A percentile compares a stretch with the other conserved stretches of the same genome.
Evolutionary conservation across 768 basidiomycete species (phyloP).

Genomic region (Russula sp.): DNA sequence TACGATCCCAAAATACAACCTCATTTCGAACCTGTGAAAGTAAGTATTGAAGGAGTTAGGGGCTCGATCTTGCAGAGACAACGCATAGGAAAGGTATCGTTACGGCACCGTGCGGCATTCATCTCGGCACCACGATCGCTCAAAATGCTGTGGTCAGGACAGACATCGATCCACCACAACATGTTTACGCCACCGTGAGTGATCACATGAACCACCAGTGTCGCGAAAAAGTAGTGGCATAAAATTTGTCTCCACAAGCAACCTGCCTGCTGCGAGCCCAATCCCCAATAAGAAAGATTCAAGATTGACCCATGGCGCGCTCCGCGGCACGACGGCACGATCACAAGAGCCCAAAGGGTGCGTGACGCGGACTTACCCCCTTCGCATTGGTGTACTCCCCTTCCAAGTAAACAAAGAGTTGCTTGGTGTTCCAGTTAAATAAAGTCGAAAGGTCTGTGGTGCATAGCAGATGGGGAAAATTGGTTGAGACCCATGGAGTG

Average conservation of each 20-base stretch:
- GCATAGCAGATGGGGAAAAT: neutral
- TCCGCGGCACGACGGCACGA: neutral
- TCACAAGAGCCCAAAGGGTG: neutral
- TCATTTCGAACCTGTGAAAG: constrained; percentile 53
- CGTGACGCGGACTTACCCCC: constrained; percentile 64
- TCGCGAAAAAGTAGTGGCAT: neutral
- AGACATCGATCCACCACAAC: neutral
- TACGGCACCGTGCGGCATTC: neutral
- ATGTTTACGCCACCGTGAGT: neutral
- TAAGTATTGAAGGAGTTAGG: neutral
- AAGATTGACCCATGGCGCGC: too few species aligned
- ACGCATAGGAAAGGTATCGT: neutral
- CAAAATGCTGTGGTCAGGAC: neutral
- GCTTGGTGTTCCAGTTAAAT: constrained; percentile 97
- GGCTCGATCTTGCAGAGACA: neutral
- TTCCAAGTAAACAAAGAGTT: constrained; percentile 79
- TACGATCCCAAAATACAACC: constrained; percentile 89
- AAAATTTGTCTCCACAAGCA: neutral
- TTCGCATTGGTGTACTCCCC: constrained; percentile 72
- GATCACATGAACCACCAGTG: neutral
- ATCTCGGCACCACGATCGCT: neutral
- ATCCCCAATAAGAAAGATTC: neutral
- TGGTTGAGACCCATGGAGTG: neutral
- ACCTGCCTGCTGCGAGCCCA: neutral
- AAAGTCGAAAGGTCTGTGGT: constrained; percentile 66